phyloP scores from a whole-genome alignment of 441 rosid species.

The Adansonia gregorii region DNA sequence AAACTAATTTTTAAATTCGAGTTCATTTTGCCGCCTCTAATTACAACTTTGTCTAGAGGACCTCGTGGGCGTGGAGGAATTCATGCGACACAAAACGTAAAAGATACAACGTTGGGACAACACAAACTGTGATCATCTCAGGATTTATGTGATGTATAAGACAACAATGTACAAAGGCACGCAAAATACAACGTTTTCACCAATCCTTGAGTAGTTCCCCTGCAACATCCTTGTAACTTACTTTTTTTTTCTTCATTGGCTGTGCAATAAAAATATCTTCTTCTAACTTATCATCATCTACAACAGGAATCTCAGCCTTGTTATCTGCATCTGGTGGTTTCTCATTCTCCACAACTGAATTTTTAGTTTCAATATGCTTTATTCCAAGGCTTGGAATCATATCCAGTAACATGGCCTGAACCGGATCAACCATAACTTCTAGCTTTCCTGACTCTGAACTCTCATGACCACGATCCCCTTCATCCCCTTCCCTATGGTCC shows the following conservation, averaged over 20 bases:
- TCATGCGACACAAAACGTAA: too few relatives aligned
- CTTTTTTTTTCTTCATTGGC: constrained; percentile 73
- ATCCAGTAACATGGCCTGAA: constrained; percentile 75
- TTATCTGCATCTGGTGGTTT: constrained; percentile 20
- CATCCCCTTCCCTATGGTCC: constrained; percentile 33
- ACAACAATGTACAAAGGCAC: not conserved
- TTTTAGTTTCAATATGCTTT: constrained; percentile 43
- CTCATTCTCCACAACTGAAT: constrained; percentile 23
- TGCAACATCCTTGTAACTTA: constrained; percentile 84
- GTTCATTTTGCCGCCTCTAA: too few relatives aligned
- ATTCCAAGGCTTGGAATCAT: constrained; percentile 85
- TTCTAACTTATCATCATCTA: constrained; percentile 20
- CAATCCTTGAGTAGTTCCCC: constrained; percentile 67
- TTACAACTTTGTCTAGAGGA: too few relatives aligned
- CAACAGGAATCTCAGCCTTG: constrained; percentile 25
- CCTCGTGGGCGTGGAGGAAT: too few relatives aligned
- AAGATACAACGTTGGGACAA: not conserved
- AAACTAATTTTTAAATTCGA: too few relatives aligned
- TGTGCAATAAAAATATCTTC: constrained; percentile 21
- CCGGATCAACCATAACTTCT: constrained; percentile 65
- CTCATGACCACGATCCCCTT: not conserved
- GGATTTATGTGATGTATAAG: not conserved
- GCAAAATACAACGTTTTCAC: constrained; percentile 29
- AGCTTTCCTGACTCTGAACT: constrained; percentile 36
- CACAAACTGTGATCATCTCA: not conserved